phyloP scores from a whole-genome alignment of 805 yeast species.

The Wickerhamiella slavikovae region DNA sequence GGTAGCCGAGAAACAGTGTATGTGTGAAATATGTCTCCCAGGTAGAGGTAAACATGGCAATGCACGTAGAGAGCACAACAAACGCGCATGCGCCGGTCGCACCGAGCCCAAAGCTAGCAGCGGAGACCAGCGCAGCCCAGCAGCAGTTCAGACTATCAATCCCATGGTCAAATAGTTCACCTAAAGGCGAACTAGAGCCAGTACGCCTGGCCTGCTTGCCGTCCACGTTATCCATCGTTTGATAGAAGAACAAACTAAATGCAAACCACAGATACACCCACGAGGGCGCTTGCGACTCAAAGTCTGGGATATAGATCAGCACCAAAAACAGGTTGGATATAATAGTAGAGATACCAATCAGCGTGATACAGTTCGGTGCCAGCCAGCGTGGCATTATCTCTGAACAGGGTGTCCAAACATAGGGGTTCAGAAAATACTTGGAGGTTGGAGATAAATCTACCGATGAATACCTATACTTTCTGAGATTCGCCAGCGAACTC shows the following conservation, averaged over 20 bases:
- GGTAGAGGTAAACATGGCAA: constrained; percentile 40
- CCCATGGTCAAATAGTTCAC: constrained; percentile 90
- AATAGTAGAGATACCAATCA: constrained; percentile 60
- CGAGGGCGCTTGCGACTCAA: constrained; percentile 36
- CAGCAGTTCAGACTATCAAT: constrained; percentile 59
- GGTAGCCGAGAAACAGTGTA: constrained; percentile 53
- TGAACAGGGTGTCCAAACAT: constrained; percentile 67
- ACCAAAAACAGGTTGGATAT: constrained; percentile 43
- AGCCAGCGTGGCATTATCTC: constrained; percentile 66
- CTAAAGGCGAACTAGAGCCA: constrained; percentile 84
- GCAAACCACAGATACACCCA: constrained; percentile 72
- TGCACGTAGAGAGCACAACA: constrained; percentile 26
- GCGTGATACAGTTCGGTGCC: constrained; percentile 87
- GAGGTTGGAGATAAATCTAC: constrained; percentile 74
- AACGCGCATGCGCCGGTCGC: constrained; percentile 29
- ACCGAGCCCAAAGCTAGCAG: constrained; percentile 58
- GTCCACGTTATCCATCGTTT: constrained; percentile 93
- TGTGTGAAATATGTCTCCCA: constrained; percentile 95
- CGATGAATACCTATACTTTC: constrained; percentile 14
- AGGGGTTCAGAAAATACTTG: constrained; percentile 49
- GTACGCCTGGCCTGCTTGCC: constrained; percentile 92
- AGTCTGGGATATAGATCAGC: constrained; percentile 51
- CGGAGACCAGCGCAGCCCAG: constrained; percentile 52
- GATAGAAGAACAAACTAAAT: constrained; percentile 68
- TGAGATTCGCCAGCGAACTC: constrained; percentile 8